A percentile compares a stretch with the other conserved stretches of the same genome.
Conservation (phyloP, 108 stramenopile genomes). For the Fragilaria crotonensis region DNA sequence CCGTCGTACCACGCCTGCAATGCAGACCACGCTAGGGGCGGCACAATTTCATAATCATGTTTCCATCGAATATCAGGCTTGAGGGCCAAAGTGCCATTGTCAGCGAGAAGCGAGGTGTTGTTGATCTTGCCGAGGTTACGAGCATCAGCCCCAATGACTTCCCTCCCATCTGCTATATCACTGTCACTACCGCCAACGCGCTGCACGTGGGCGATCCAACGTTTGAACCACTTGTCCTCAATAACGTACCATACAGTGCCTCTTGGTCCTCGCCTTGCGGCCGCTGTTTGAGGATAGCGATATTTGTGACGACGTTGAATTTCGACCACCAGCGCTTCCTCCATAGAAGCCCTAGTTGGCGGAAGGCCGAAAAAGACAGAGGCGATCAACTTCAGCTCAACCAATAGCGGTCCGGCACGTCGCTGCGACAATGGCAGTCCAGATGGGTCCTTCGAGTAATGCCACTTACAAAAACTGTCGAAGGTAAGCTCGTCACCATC, state of each 20-base stretch:
- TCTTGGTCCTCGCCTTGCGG: conserved; percentile 64
- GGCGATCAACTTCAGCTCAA: conserved; percentile 69
- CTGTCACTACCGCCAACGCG: conserved; percentile 25
- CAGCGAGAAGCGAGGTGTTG: conserved; percentile 59
- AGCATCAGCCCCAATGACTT: background rate
- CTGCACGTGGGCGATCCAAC: conserved; percentile 44
- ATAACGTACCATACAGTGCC: conserved; percentile 84
- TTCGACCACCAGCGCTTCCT: conserved; percentile 49
- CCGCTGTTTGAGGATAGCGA: conserved; percentile 56
- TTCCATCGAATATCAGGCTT: conserved; percentile 57
- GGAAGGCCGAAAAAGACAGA: conserved; percentile 75
- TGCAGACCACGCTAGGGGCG: conserved; percentile 78
- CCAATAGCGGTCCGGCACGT: conserved; percentile 52
- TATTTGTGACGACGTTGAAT: conserved; percentile 63
- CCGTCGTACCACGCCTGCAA: conserved; percentile 89
- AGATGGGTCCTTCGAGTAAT: conserved; percentile 14
- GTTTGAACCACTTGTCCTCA: conserved; percentile 56
- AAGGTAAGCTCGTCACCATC: conserved; percentile 32
- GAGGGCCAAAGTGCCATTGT: conserved; percentile 68
- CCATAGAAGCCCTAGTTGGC: conserved; percentile 56
- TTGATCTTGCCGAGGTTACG: conserved; percentile 53
- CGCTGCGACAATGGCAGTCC: background rate
- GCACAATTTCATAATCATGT: conserved; percentile 78
- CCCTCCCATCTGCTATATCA: conserved; percentile 36
- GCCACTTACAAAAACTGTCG: conserved; percentile 64